Evolutionary conservation across 176 grass and related monocot genomes (phyloP), one percentile per base, ranked within the genome.

Genomic region (Aegilops speltoides): DNA sequence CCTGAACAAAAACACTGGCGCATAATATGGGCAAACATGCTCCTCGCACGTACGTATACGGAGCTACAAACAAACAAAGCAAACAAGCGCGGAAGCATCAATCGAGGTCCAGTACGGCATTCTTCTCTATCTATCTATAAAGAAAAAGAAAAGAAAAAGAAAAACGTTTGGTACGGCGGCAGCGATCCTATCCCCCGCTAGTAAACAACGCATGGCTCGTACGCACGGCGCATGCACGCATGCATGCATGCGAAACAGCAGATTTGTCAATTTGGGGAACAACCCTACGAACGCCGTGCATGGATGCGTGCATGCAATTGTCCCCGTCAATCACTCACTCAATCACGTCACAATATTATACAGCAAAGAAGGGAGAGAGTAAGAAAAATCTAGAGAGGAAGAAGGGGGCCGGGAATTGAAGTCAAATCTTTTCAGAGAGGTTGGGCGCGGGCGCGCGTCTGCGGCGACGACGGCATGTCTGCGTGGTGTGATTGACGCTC

Each of bases 251-350:
- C 82, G 32, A 36, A 75, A 85, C 20, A 56, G 65, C 67, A 68
- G 77, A 65, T 80, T 74, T 45, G 69, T 86, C 79, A 34, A 80
- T 76, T 62, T 68, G 81, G 76, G 68, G 76, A 84, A 76, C 76
- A 83, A 10, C 71, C 40, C 54, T 73, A 45, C 54, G 71, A 13
- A n/a, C 34, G 67, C 72, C 63, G 73, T 88, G 67, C 67, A 87
- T 83, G 80, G 32, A 66, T 79, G 66, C 57, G 46, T 74, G 79
- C 89, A 91, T 87, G 89, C 85, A 81, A 20, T 88, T 88, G 85
- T 85, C 89, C 64, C 82, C 71, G 71, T 88, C 89, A 88, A 84
- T 87, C 82, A 71, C 43, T 82, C 79, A 40, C 82, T 23, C 68
- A 0, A 54, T 54, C 50, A 19, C 38, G 34, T 72, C 69, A 29